Evolutionary conservation across 352 stramenopile genomes (phyloP), one percentile per base, ranked within the genome.

Genomic region (Globisporangium echinulatum): DNA sequence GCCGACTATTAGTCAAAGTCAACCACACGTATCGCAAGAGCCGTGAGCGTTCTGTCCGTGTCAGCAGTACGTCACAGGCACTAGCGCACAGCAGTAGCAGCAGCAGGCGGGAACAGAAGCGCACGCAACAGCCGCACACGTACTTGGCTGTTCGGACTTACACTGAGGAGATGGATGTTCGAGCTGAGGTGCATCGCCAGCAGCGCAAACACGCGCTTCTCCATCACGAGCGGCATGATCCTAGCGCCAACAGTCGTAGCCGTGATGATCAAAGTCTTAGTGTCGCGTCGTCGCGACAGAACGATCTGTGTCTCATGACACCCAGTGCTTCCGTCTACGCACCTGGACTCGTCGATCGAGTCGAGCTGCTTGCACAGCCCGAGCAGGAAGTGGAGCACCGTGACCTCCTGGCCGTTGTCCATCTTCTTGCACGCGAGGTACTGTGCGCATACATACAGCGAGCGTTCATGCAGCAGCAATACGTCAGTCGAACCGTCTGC

Each of bases 341-440:
- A 90, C 84, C 82, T 66, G 40, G 79, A 88, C 69, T 96, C 87
- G 62, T 89, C 77, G 51, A 96, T 93, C 10, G 73, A 75, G 25
- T 96, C 88, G 44, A 96, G 62, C 52, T 92, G 85, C 53, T 87
- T 91, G 65, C 87, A 83, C 15, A 96, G 58, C 8, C 86, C 83
- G 25, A 83, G 61, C 15, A 97, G 75, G 58, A 96, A 96, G 66
- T 96, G 74, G 47, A 97, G 84, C 36, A 93, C 86, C 11, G 88
- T 86, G 52, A 95, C 69, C 73, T 97, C 86, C 56, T 96, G 87
- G 52, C 79, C 79, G 59, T 90, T 82, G 55, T 82, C 69, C 50
- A 94, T 62, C 51, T 85, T 88, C 69, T 93, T 88, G 59, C 73
- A 80, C 11, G 71, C 57, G 7, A 91, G 54, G 61, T 88, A 91